Base-by-base conservation (phyloP, 371 early-diverging fungal species). In the Lichtheimia corymbifera region DNA sequence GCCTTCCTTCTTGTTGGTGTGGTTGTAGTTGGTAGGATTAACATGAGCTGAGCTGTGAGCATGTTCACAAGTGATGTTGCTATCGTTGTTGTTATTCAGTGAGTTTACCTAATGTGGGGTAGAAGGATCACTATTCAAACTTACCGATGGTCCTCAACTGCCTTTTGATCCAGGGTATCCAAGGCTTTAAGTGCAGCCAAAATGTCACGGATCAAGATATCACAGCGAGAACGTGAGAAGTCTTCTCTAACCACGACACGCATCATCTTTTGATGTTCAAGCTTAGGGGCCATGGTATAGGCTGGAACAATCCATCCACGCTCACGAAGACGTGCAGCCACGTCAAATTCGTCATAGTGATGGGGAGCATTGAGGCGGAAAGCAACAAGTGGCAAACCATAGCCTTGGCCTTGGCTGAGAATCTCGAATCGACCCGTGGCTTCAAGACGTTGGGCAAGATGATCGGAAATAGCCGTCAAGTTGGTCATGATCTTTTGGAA, bases 371-470 rank as follows among this genome's bases (percentile, higher is more conserved):
- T 73, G 24, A 90, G 70, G 52, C 66, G 58, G 69, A 88, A 90
- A 4, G 91, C 88, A 14, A 90, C 89, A 30, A 88, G 70, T 14
- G 91, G 90, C 50, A 88, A 64, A 2, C 88, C 89, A 6, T 65
- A 59, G 27, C 73, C 75, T 22, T 66, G 67, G 53, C 67, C 65
- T 55, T 61, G 80, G 64, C 64, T 82, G 67, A 89, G 55, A 54
- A 89, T 81, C 15, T 73, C 64, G 62, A 88, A 91, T 14, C 71
- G 73, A 30, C 86, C 88, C 0, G 86, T 86, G 2, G 64, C 62
- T 50, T 81, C 76, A 4, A 90, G 65, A 14, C 73, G 67, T 2
- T 72, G 72, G 11, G 88, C 76, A 22, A 90, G 68, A 53, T 79
- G 75, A 20, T 80, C 77, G 24, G 91, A 83, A 40, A 71, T 78